phyloP scores from a whole-genome alignment of 768 basidiomycete species.

The Clavulina sp. region DNA sequence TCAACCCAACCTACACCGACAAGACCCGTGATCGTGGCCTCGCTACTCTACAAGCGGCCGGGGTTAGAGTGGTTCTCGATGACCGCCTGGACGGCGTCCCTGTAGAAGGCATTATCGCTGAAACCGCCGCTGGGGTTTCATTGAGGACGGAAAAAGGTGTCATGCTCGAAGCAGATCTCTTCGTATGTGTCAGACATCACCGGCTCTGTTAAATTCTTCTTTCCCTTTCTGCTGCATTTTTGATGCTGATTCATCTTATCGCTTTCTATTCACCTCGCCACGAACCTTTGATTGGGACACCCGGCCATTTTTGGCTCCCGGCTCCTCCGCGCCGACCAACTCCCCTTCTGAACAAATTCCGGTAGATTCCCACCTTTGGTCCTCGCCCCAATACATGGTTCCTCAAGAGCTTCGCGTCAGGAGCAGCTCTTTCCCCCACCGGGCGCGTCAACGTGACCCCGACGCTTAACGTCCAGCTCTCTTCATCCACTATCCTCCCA shows the following conservation, averaged over 20 bases:
- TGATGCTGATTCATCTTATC: no score
- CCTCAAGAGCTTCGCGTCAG: conserved; percentile 5
- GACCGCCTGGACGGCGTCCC: conserved; percentile 8
- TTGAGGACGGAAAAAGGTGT: conserved; percentile 10
- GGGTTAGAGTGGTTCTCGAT: conserved; percentile 7
- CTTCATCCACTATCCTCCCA: conserved; percentile 8
- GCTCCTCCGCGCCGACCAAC: neutral
- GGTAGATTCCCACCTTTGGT: conserved; percentile 5
- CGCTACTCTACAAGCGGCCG: neutral
- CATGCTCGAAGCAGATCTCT: conserved; percentile 8
- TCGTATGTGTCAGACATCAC: conserved; percentile 5
- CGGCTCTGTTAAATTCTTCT: neutral
- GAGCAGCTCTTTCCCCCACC: neutral
- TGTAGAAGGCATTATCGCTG: neutral
- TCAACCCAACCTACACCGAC: conserved; percentile 8
- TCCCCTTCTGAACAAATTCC: neutral
- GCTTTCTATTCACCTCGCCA: no score
- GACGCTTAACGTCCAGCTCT: conserved; percentile 8
- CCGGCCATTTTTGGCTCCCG: no score
- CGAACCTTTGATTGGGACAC: no score
- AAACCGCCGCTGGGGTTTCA: neutral
- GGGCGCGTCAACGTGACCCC: conserved; percentile 11
- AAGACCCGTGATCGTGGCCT: conserved; percentile 5
- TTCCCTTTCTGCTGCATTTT: no score
- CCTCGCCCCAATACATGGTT: conserved; percentile 7